Evolutionary conservation across 1,284 basidiomycete genomes (phyloP).

Genomic region (Puccinia coronata): DNA sequence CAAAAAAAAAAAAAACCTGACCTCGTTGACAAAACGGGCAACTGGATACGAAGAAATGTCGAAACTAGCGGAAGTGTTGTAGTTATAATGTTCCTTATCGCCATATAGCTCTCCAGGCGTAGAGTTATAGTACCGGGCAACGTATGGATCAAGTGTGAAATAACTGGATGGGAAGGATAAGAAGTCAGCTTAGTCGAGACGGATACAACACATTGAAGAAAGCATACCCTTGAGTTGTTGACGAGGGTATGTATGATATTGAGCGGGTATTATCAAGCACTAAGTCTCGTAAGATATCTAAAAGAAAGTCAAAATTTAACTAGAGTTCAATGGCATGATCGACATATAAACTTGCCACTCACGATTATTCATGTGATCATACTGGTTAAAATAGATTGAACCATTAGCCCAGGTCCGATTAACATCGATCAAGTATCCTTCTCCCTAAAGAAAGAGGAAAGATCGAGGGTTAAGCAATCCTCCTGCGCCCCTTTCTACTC

Average conservation of each 20-base stretch:
- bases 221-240: conserved; percentile 62
- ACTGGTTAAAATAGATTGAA: conserved; percentile 56
- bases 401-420: conserved; percentile 34
- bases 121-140: conserved; percentile 64
- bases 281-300: conserved; percentile 65
- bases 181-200: neutral
- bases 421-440: conserved; percentile 37
- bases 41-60: conserved; percentile 66
- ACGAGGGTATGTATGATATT: conserved; percentile 69
- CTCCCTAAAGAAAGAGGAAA: conserved; percentile 17
- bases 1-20: neutral
- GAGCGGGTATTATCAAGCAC: conserved; percentile 64
- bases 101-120: conserved; percentile 66
- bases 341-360: conserved; percentile 61
- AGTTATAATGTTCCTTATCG: conserved; percentile 67
- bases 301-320: conserved; percentile 64
- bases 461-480: neutral
- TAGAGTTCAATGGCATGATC: conserved; percentile 55
- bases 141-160: conserved; percentile 66
- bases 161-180: conserved; percentile 60
- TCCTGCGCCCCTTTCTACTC: neutral
- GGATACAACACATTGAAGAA: neutral
- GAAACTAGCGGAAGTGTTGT: conserved; percentile 65
- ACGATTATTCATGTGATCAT: conserved; percentile 64
- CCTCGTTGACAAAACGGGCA: conserved; percentile 67